phyloP scores from a whole-genome alignment of 768 basidiomycete genomes.

The Antrodiella citrinella region DNA sequence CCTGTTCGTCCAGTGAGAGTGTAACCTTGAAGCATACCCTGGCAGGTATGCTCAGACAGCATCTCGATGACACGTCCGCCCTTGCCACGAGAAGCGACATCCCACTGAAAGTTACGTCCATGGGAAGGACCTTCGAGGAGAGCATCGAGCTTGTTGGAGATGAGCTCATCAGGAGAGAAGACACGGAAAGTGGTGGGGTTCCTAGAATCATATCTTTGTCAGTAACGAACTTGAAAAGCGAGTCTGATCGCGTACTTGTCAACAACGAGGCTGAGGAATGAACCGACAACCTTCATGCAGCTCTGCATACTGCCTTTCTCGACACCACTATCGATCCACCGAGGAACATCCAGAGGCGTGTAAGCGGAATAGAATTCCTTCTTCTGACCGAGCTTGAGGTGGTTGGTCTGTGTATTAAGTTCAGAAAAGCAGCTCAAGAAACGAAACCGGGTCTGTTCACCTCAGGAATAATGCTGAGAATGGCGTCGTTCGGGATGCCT shows the following conservation, averaged over 20 bases:
- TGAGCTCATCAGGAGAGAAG: constrained; percentile 85
- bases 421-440: neutral
- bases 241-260: constrained; percentile 32
- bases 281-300: constrained; percentile 69
- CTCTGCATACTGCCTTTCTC: constrained; percentile 54
- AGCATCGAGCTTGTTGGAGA: constrained; percentile 83
- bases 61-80: constrained; percentile 87
- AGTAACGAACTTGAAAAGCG: neutral
- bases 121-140: constrained; percentile 48
- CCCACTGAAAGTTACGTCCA: constrained; percentile 83
- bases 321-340: constrained; percentile 51
- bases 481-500: constrained; percentile 51
- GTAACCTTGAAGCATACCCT: constrained; percentile 90
- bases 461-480: constrained; percentile 54
- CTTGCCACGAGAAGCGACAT: constrained; percentile 50
- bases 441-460: no score
- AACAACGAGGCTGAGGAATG: constrained; percentile 48
- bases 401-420: constrained; percentile 34
- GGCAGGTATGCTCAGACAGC: constrained; percentile 81
- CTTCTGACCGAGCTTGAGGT: constrained; percentile 55
- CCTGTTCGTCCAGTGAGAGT: constrained; percentile 82
- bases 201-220: constrained; percentile 21
- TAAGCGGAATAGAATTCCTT: constrained; percentile 62
- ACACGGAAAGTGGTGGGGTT: constrained; percentile 79
- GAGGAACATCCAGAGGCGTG: constrained; percentile 50